phyloP scores from a whole-genome alignment of 2,329 filamentous ascomycete species.

The Arthrocladium fulminans region DNA sequence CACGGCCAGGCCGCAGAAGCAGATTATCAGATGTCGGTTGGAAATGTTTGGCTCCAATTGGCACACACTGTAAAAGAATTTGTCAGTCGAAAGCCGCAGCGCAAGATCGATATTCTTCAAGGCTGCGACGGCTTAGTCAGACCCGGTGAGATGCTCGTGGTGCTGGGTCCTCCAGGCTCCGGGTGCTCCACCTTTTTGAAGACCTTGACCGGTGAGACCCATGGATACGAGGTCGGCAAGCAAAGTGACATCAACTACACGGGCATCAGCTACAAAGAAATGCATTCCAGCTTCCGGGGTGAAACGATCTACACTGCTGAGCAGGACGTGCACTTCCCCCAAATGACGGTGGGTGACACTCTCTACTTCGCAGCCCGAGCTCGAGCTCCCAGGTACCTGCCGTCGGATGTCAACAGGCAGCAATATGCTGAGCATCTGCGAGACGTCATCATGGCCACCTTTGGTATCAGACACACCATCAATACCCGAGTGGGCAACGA shows the following conservation, averaged over 20 bases:
- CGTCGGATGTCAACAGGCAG: conserved; percentile 34
- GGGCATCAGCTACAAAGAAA: conserved; percentile 59
- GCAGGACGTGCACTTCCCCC: conserved; percentile 72
- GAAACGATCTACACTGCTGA: conserved; percentile 84
- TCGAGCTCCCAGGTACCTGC: conserved; percentile 37
- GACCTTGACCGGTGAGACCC: conserved; percentile 69
- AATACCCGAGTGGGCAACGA: conserved; percentile 46
- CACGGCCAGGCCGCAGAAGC: conserved; percentile 31
- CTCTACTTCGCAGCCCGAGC: conserved; percentile 48
- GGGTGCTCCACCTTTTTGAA: conserved; percentile 73
- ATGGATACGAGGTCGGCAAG: conserved; percentile 63
- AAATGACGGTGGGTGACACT: conserved; percentile 58
- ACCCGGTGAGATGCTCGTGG: conserved; percentile 49
- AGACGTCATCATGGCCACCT: conserved; percentile 38
- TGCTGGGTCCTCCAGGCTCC: conserved; percentile 44
- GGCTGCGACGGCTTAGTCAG: conserved; percentile 56
- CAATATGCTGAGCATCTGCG: conserved; percentile 37
- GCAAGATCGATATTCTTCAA: conserved; percentile 52
- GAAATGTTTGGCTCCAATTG: conserved; percentile 34
- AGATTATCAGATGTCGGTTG: conserved; percentile 34
- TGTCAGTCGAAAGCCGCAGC: conserved; percentile 25
- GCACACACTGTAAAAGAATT: conserved; percentile 24
- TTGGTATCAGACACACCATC: conserved; percentile 44
- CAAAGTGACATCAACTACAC: conserved; percentile 71
- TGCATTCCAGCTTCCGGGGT: conserved; percentile 64